Percentiles rank a stretch among this genome's conserved stretches.
phyloP scores from a whole-genome alignment of 257 asterid genomes.

The Solanum neorickii region DNA sequence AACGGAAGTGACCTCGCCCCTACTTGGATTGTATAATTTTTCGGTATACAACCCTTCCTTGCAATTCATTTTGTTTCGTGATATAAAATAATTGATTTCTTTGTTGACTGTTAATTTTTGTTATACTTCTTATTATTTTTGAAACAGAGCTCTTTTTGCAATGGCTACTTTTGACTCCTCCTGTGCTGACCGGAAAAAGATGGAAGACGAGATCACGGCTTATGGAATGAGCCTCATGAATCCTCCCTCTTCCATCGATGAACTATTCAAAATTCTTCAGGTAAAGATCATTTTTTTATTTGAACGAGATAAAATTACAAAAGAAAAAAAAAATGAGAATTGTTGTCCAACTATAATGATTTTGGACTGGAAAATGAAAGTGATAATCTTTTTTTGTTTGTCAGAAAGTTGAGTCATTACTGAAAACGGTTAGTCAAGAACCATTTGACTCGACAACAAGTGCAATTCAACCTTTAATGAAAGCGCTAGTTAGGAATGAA shows the following conservation, averaged over 20 bases:
- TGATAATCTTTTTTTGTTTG: neutral
- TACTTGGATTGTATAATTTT: no score
- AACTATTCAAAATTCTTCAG: constrained; percentile 17
- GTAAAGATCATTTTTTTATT: neutral
- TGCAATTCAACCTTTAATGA: constrained; percentile 31
- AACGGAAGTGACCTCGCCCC: neutral
- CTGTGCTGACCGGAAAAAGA: neutral
- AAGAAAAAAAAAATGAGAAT: neutral
- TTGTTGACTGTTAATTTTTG: no score
- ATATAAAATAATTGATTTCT: no score
- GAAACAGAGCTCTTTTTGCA: neutral
- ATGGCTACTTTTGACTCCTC: constrained; percentile 4
- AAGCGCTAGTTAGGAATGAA: constrained; percentile 23
- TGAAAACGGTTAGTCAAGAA: constrained; percentile 31
- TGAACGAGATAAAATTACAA: neutral
- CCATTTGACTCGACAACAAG: constrained; percentile 22
- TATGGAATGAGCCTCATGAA: constrained; percentile 11
- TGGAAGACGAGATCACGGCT: constrained; percentile 8
- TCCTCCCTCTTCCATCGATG: constrained; percentile 12
- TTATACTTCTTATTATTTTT: neutral
- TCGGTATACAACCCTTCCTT: no score
- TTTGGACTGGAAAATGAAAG: neutral
- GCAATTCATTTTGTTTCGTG: no score
- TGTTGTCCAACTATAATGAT: no score
- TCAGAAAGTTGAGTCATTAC: constrained; percentile 34